Base-by-base conservation (phyloP, 2,329 filamentous ascomycete species). In the Colletotrichum paranaense region DNA sequence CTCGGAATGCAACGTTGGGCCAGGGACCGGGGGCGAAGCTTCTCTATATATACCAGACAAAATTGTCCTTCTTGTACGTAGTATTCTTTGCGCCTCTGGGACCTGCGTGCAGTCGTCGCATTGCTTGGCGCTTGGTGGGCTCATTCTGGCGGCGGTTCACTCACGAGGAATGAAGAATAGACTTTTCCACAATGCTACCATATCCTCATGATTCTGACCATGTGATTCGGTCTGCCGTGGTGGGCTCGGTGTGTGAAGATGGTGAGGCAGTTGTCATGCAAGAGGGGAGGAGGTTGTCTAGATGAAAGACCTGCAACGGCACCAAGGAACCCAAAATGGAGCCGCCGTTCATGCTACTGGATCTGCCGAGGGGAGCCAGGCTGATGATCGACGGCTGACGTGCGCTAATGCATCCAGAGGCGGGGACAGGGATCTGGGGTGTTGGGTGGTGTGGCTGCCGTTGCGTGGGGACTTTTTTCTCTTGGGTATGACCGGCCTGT, bases 321-420 rank as follows among this genome's bases (percentile, higher is more conserved):
- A 42, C 32, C 32, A 28, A 30, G 60, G 26, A 58, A 49, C 22
- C 12, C 19, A 42, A 28, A 59, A 49, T 38, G 12, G 28, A 11
- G 14, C 19, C 53, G 30, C 30, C 55, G 24, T 66, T 60, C 46
- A 60, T 68, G 70, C 59, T 32, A 32, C 28, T 60, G 46, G 70
- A 57, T 62, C 42, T 69, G 60, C 46, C 46, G 46, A 53, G 46
- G 22, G 12, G 30, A 42, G 38, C 38, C 53, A 56, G 46, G 11
- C 14, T 32, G 32, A 38, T 72, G 59, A 60, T 62, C 55, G 46
- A 65, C 46, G 52, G 60, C 59, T 64, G 66, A 57, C 60, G 46
- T 65, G 59, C 55, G 55, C 67, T 65, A 73, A 69, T 70, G 70
- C 67, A 62, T 56, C 55, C 49, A 49, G 42, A 49, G 42, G 42